A percentile compares a stretch with the other conserved stretches of the same genome.
Evolutionary conservation across 306 rosid species (phyloP).

Genomic region (Acacia crassicarpa): DNA sequence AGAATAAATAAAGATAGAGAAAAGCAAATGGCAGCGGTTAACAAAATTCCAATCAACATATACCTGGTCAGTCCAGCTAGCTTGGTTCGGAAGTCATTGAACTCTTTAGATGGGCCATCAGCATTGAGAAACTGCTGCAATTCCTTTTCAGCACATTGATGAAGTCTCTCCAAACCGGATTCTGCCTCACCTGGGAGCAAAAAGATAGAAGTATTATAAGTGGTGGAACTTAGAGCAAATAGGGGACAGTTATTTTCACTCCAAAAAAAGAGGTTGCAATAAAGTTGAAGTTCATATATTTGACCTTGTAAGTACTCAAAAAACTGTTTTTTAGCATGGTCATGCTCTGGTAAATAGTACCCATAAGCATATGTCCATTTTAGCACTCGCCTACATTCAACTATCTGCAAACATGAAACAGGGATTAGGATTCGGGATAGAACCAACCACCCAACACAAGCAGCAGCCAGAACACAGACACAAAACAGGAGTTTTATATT

Average conservation of each 20-base stretch:
- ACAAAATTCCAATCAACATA: background rate
- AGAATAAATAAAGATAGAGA: background rate
- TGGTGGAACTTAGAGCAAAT: slow-evolving; percentile 6
- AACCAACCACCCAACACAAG: background rate
- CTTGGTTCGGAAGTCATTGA: slow-evolving; percentile 83
- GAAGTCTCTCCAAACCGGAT: slow-evolving; percentile 76
- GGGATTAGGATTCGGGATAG: slow-evolving; percentile 13
- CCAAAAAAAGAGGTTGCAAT: background rate
- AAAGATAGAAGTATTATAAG: slow-evolving; percentile 7
- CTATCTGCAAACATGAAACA: slow-evolving; percentile 62
- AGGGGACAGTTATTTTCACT: background rate
- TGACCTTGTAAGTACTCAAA: slow-evolving; percentile 80
- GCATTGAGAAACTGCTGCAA: slow-evolving; percentile 56
- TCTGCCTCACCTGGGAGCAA: slow-evolving; percentile 78
- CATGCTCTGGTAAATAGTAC: slow-evolving; percentile 76
- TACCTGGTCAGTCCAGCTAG: slow-evolving; percentile 77
- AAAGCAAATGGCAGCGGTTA: background rate
- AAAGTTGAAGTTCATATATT: background rate
- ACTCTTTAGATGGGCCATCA: slow-evolving; percentile 59
- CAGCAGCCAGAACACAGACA: background rate
- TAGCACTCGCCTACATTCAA: slow-evolving; percentile 91
- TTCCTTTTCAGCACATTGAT: slow-evolving; percentile 85
- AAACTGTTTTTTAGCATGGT: slow-evolving; percentile 64
- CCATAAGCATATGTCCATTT: slow-evolving; percentile 98
- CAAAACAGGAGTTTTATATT: background rate